phyloP scores from a whole-genome alignment of 352 stramenopile genomes.

The Pythium oligandrum region DNA sequence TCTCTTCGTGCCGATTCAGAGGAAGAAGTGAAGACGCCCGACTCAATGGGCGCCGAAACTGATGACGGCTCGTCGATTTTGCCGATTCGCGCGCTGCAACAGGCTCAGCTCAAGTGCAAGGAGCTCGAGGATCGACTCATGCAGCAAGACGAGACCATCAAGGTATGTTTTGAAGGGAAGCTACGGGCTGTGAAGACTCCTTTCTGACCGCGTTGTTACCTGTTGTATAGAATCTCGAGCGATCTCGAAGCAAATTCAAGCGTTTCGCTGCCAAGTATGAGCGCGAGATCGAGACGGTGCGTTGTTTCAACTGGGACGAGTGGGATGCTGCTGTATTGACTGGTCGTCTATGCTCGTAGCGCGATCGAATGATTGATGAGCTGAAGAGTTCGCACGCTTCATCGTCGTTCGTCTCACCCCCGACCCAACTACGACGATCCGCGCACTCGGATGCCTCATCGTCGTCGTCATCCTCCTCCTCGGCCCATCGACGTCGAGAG shows the following conservation, averaged over 20 bases:
- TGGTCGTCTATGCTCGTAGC: constrained; percentile 10
- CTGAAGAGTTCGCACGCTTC: constrained; percentile 24
- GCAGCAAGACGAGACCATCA: constrained; percentile 74
- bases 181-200: neutral
- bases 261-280: constrained; percentile 83
- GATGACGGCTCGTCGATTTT: constrained; percentile 39
- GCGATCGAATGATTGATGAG: constrained; percentile 31
- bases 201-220: neutral
- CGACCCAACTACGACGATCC: constrained; percentile 4
- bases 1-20: neutral
- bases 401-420: constrained; percentile 9
- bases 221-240: constrained; percentile 50
- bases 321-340: neutral
- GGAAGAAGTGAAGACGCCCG: neutral
- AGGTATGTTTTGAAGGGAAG: constrained; percentile 31
- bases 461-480: constrained; percentile 1
- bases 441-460: constrained; percentile 14
- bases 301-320: neutral
- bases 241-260: constrained; percentile 84
- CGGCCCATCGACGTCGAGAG: neutral
- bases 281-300: constrained; percentile 74
- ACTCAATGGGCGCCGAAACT: neutral
- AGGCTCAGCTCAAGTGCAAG: constrained; percentile 71
- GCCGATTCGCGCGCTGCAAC: constrained; percentile 53
- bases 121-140: constrained; percentile 69